Conservation (phyloP, 1,139 yeast genomes). For the Candida sanyaensis region DNA sequence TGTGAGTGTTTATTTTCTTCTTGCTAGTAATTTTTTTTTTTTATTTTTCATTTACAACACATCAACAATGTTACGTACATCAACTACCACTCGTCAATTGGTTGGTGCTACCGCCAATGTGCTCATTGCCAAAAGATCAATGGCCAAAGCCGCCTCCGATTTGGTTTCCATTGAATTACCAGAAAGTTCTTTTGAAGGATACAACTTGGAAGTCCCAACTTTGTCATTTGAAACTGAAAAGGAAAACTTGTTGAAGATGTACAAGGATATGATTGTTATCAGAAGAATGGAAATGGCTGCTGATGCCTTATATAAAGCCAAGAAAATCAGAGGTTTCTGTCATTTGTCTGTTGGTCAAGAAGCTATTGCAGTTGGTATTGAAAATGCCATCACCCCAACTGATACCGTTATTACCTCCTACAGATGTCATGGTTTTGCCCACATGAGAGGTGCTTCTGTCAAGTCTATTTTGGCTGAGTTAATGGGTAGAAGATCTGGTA, state of each 20-base stretch:
- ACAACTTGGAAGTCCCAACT: constrained; percentile 74
- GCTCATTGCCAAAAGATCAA: constrained; percentile 24
- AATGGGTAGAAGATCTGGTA: constrained; percentile 96
- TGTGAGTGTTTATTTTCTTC: neutral
- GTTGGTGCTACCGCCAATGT: constrained; percentile 7
- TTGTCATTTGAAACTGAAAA: constrained; percentile 77
- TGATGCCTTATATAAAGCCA: constrained; percentile 96
- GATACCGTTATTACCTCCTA: constrained; percentile 95
- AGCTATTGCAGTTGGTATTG: constrained; percentile 98
- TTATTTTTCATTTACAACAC: too few species aligned
- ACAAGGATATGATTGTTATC: constrained; percentile 90
- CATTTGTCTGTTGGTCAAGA: constrained; percentile 99
- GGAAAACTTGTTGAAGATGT: constrained; percentile 82
- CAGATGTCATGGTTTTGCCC: constrained; percentile 98
- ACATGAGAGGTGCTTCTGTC: constrained; percentile 93
- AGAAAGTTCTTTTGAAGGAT: constrained; percentile 80
- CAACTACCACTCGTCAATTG: constrained; percentile 8
- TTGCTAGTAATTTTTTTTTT: neutral
- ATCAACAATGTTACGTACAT: constrained; percentile 4
- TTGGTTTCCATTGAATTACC: constrained; percentile 64
- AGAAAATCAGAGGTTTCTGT: constrained; percentile 98
- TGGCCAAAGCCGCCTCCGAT: constrained; percentile 37
- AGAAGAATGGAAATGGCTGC: constrained; percentile 99
- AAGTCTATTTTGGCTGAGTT: constrained; percentile 90
- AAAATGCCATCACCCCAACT: constrained; percentile 80